A percentile compares a stretch with the other conserved stretches of the same genome.
Evolutionary conservation across 257 asterid species (phyloP).

Genomic region (Cinchona pubescens): DNA sequence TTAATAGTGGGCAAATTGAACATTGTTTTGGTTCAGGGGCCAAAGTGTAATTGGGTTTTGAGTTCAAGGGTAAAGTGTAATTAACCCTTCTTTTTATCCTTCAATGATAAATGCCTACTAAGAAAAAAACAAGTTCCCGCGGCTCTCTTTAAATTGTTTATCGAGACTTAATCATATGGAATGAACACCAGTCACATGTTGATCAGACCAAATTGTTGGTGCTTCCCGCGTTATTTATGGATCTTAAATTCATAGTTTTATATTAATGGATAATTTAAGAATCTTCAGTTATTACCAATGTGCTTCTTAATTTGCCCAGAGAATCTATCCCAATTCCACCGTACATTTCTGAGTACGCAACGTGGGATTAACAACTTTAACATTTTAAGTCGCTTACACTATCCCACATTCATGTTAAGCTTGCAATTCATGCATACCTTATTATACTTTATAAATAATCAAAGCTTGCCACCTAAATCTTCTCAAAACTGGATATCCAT

Average conservation of each 20-base stretch:
- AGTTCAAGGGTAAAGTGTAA: too few species aligned
- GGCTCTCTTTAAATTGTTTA: background rate
- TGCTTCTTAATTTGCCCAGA: constrained; percentile 16
- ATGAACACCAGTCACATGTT: constrained; percentile 31
- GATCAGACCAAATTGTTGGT: constrained; percentile 13
- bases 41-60: too few species aligned
- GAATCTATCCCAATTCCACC: constrained; percentile 25
- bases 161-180: background rate
- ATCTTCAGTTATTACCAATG: background rate
- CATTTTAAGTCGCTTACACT: background rate
- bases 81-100: too few species aligned
- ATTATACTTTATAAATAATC: constrained; percentile 19
- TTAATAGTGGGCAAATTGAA: too few species aligned
- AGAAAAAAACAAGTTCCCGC: too few species aligned
- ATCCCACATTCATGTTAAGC: background rate
- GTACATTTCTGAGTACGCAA: constrained; percentile 33
- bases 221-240: constrained; percentile 34
- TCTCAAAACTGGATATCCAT: background rate
- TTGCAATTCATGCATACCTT: background rate
- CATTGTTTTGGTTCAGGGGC: too few species aligned
- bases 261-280: background rate
- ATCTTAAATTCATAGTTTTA: constrained; percentile 13
- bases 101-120: too few species aligned
- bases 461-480: background rate
- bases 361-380: constrained; percentile 15